Conservation (phyloP, 176 grass and related monocot genomes). For the Neostapfia colusana region DNA sequence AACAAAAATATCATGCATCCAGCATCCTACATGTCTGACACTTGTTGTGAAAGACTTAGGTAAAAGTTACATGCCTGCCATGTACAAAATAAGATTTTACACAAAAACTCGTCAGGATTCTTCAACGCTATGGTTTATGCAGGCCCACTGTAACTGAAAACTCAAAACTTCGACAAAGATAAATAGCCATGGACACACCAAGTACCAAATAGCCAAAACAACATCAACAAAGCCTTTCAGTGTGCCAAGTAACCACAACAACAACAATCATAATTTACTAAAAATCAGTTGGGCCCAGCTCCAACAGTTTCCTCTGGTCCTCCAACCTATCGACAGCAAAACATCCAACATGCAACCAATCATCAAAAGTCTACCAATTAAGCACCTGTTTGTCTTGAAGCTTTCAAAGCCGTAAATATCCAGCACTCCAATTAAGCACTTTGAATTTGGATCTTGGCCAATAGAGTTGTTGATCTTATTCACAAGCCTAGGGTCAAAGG, state of each 20-base stretch:
- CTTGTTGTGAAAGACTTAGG: background rate
- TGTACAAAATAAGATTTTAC: slow-evolving; percentile 32
- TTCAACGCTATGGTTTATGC: slow-evolving; percentile 16
- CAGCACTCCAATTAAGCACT: slow-evolving; percentile 88
- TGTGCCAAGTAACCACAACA: too few relatives aligned
- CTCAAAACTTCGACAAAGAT: background rate
- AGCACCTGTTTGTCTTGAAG: slow-evolving; percentile 99
- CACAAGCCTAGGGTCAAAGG: slow-evolving; percentile 75
- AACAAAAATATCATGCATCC: slow-evolving; percentile 17
- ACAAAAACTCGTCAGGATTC: slow-evolving; percentile 5
- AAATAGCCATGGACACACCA: background rate
- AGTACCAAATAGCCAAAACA: background rate
- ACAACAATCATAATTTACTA: slow-evolving; percentile 1
- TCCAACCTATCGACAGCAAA: slow-evolving; percentile 21
- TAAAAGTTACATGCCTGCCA: background rate
- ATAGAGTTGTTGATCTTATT: slow-evolving; percentile 96
- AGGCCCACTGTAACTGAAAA: slow-evolving; percentile 10
- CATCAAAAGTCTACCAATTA: slow-evolving; percentile 63
- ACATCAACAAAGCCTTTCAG: background rate
- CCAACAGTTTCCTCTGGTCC: slow-evolving; percentile 1
- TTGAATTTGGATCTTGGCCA: slow-evolving; percentile 94
- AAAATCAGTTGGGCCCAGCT: background rate
- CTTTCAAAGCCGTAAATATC: slow-evolving; percentile 99
- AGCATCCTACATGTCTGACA: background rate
- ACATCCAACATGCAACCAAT: slow-evolving; percentile 35